Base-by-base conservation (phyloP, 73 alveolate genomes). In the Symbiodinium natans region DNA sequence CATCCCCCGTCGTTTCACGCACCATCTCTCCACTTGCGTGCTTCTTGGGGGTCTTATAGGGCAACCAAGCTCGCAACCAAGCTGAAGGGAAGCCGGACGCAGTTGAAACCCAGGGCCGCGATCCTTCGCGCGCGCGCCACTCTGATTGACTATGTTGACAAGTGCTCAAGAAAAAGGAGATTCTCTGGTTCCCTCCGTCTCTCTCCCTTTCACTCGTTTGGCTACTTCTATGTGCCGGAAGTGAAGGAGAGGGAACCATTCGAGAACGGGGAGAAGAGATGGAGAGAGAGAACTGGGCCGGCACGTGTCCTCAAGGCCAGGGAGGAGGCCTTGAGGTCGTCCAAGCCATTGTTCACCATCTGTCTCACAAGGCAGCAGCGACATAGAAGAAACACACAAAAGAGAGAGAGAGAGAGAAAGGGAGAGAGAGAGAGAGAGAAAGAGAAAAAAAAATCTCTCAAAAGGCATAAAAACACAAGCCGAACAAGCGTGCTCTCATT, bases 311-410 rank as follows among this genome's bases (percentile, higher is more conserved):
- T 90, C 27, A 75, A 27, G 2, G 97, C 87, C 31, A 90, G 23
- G 4, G 36, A 38, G 3, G 87, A 71, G 2, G 48, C 27, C 23
- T 87, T 87, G 80, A 71, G 97, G 54, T 68, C 77, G 75, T 90
- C 88, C 97, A 90, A 42, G 80, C 97, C 97, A 42, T 90, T 90
- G 54, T 71, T 90, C 88, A 90, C 97, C 97, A 90, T 68, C 83
- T 90, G 97, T 68, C 97, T 90, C 31, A 31, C 68, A 52, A 21
- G 68, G 21, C 68, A 52, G 68, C 68, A 52, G 21, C 29, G n/a
- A n/a, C n/a, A n/a, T n/a, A n/a, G n/a, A n/a, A n/a, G n/a, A 52
- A 52, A 21, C 13, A 52, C 68, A 52, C 68, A 52, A 1, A 11
- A 52, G 21, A 52, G 6, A 52, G 25, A 46, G 25, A 46, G 25